A percentile compares a stretch with the other conserved stretches of the same genome.
phyloP scores from a whole-genome alignment of 2,329 filamentous ascomycete genomes.

The Ophiosphaerella herpotricha region DNA sequence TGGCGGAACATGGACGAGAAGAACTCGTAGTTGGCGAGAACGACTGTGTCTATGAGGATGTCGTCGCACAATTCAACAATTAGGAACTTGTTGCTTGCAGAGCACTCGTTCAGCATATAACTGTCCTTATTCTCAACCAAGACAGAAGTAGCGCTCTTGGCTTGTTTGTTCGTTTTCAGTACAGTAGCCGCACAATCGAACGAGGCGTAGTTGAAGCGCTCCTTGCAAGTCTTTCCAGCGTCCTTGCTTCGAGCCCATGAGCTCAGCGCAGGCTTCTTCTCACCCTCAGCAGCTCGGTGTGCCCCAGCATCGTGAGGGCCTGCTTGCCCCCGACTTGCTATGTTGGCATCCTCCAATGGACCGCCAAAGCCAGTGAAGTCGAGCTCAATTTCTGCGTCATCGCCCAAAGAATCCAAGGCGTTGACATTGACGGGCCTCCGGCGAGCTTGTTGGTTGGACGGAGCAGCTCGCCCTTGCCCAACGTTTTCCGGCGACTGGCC shows the following conservation, averaged over 20 bases:
- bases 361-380: slow-evolving; percentile 69
- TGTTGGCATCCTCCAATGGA: slow-evolving; percentile 28
- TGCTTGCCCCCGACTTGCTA: slow-evolving; percentile 21
- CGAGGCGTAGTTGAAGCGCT: slow-evolving; percentile 95
- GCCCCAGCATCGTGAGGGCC: slow-evolving; percentile 16
- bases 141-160: slow-evolving; percentile 86
- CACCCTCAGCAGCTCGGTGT: slow-evolving; percentile 24
- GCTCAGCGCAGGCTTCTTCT: slow-evolving; percentile 37
- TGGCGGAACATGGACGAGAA: slow-evolving; percentile 96
- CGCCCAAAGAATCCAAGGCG: slow-evolving; percentile 78
- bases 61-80: slow-evolving; percentile 91
- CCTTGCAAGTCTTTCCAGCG: slow-evolving; percentile 96
- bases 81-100: slow-evolving; percentile 84
- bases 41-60: slow-evolving; percentile 87
- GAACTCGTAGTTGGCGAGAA: slow-evolving; percentile 98
- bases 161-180: slow-evolving; percentile 83
- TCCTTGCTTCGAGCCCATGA: slow-evolving; percentile 73
- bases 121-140: slow-evolving; percentile 97
- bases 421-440: slow-evolving; percentile 63
- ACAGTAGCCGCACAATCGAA: slow-evolving; percentile 96
- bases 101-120: slow-evolving; percentile 95
- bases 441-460: slow-evolving; percentile 49
- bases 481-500: slow-evolving; percentile 76
- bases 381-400: slow-evolving; percentile 84
- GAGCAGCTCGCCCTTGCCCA: slow-evolving; percentile 59